Conservation (phyloP, 139 green algal species). For the Coccomyxa sp. region DNA sequence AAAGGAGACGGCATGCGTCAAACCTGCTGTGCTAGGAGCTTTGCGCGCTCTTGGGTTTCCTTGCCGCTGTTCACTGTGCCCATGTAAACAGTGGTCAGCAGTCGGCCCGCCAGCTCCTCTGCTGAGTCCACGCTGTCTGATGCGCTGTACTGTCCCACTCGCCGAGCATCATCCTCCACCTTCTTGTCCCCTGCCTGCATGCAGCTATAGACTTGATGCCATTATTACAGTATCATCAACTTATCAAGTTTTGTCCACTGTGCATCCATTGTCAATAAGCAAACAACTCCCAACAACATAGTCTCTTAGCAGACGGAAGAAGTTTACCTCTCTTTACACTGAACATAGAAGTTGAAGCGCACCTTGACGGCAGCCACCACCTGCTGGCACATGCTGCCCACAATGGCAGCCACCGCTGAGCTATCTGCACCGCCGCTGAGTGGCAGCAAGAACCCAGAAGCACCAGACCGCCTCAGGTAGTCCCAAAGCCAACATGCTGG, state of each 20-base stretch:
- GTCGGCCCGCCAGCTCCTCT: conserved; percentile 62
- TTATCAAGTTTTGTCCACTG: no score
- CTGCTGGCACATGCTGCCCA: conserved; percentile 95
- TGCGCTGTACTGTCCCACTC: conserved; percentile 58
- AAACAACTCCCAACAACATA: background rate
- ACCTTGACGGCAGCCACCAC: conserved; percentile 10
- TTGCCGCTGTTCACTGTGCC: conserved; percentile 85
- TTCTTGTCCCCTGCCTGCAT: conserved; percentile 53
- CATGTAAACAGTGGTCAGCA: conserved; percentile 94
- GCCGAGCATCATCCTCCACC: conserved; percentile 63
- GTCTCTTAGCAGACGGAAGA: background rate
- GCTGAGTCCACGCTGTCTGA: conserved; percentile 28
- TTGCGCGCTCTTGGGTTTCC: conserved; percentile 54
- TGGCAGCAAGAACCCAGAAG: conserved; percentile 86
- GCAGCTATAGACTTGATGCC: no score
- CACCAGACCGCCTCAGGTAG: conserved; percentile 79
- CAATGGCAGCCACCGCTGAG: conserved; percentile 81
- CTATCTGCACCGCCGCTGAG: conserved; percentile 85
- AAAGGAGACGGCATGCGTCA: background rate
- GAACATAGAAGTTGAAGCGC: background rate
- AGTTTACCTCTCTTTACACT: background rate
- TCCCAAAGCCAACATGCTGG: conserved; percentile 98
- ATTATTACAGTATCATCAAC: background rate
- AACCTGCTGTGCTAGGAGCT: conserved; percentile 37
- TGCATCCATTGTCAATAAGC: background rate